These are phyloP conservation scores for Fraxinus paxiana DNA, from an alignment of 305 asterid genomes.

Conservation along the genomic window DNA sequence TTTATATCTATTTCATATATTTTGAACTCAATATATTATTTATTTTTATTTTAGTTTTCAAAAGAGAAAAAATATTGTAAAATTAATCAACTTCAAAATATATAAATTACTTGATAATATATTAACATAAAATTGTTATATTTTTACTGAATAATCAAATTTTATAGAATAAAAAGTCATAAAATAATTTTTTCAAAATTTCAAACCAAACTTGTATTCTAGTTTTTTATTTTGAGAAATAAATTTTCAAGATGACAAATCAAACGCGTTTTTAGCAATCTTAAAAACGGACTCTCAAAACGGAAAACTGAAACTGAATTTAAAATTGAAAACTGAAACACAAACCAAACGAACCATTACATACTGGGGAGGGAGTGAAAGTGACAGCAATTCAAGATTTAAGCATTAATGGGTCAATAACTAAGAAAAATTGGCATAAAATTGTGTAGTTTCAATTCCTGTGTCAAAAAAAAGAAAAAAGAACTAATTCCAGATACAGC, in stretches of 20 bases:
- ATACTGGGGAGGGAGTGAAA: not conserved
- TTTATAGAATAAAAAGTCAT: not conserved
- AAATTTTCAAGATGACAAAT: not conserved
- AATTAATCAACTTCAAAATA: not conserved
- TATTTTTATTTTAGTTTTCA: not conserved
- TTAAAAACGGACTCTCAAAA: not conserved
- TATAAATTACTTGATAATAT: too few species aligned
- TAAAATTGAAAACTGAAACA: not conserved
- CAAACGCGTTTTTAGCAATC: not conserved
- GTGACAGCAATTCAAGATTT: not conserved
- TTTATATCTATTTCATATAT: not conserved
- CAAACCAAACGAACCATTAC: not conserved
- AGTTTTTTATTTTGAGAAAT: not conserved
- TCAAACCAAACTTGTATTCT: not conserved
- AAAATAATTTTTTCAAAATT: not conserved
- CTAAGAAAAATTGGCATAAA: not conserved
- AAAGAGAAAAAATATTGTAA: not conserved
- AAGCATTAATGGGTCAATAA: not conserved
- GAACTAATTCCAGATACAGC: constrained; percentile 15
- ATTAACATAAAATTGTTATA: not conserved
- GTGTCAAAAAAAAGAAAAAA: not conserved
- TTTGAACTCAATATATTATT: not conserved
- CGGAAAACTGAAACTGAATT: too few species aligned
- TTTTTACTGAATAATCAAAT: not conserved
- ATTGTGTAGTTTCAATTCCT: not conserved